Conservation (phyloP, 1,284 basidiomycete species). For the Rhodotorula sp. region DNA sequence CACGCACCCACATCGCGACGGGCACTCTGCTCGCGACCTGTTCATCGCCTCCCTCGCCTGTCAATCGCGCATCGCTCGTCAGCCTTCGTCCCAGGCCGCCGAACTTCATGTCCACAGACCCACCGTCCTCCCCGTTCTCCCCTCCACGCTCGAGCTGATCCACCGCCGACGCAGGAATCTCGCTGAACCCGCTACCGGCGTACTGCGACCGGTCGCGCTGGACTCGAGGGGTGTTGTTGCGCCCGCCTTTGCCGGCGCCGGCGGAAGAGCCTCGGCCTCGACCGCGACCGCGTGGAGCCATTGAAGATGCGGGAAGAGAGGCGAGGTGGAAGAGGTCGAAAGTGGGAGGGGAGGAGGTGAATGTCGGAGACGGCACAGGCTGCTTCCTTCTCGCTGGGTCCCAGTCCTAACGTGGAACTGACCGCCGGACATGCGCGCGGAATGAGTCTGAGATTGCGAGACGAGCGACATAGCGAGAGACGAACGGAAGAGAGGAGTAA, state of each 20-base stretch:
- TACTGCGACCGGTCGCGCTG: constrained; percentile 27
- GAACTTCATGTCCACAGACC: not conserved
- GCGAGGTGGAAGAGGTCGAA: not conserved
- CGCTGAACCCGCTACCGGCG: constrained; percentile 18
- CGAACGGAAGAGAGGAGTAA: no score
- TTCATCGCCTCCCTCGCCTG: constrained; percentile 17
- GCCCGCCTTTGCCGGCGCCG: constrained; percentile 12
- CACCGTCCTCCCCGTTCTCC: constrained; percentile 1
- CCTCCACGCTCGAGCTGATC: constrained; percentile 21
- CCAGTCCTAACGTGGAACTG: no score
- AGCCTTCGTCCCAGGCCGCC: not conserved
- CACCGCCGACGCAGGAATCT: constrained; percentile 35
- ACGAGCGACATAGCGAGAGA: no score
- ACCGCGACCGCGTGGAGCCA: constrained; percentile 16
- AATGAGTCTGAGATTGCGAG: no score
- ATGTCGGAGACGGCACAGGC: not conserved
- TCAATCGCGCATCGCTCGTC: no score
- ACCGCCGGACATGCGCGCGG: no score
- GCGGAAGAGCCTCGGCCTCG: not conserved
- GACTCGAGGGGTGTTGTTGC: not conserved
- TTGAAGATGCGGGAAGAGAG: not conserved
- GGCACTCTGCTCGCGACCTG: constrained; percentile 26
- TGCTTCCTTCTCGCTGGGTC: not conserved
- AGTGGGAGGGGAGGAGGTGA: not conserved
- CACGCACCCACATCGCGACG: constrained; percentile 40